Evolutionary conservation across 495 filamentous ascomycete genomes (phyloP).

Genomic region (Entonaema liquescens): DNA sequence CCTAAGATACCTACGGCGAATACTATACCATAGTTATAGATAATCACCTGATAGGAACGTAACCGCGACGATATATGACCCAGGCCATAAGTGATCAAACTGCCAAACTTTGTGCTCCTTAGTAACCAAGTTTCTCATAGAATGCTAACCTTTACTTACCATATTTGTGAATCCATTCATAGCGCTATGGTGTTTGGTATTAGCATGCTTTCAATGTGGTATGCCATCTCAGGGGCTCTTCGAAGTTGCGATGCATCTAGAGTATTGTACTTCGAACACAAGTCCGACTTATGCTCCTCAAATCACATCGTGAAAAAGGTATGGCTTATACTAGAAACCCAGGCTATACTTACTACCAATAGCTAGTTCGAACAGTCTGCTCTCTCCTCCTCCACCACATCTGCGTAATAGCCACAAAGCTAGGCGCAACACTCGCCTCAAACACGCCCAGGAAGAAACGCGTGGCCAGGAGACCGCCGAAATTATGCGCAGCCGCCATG

Average conservation of each 20-base stretch:
- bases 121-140: background rate
- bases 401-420: slow-evolving; percentile 67
- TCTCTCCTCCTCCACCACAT: slow-evolving; percentile 71
- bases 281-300: background rate
- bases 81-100: slow-evolving; percentile 58
- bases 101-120: slow-evolving; percentile 17
- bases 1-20: background rate
- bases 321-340: background rate
- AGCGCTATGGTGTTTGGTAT: slow-evolving; percentile 51
- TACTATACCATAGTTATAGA: background rate
- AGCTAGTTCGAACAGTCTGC: slow-evolving; percentile 65
- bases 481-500: slow-evolving; percentile 46
- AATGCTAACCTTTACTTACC: slow-evolving; percentile 43
- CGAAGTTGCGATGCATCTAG: background rate
- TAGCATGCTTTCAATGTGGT: slow-evolving; percentile 44
- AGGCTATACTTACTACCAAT: slow-evolving; percentile 58
- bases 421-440: slow-evolving; percentile 56
- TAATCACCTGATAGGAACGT: slow-evolving; percentile 58
- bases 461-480: slow-evolving; percentile 47
- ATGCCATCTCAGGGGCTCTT: background rate
- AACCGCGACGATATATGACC: slow-evolving; percentile 63
- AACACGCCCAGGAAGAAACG: slow-evolving; percentile 42
- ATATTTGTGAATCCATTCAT: slow-evolving; percentile 66
- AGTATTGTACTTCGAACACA: background rate
- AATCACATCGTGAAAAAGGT: background rate